Evolutionary conservation across 345 rosid species (phyloP).

Genomic region (Moricandia moricandioides): DNA sequence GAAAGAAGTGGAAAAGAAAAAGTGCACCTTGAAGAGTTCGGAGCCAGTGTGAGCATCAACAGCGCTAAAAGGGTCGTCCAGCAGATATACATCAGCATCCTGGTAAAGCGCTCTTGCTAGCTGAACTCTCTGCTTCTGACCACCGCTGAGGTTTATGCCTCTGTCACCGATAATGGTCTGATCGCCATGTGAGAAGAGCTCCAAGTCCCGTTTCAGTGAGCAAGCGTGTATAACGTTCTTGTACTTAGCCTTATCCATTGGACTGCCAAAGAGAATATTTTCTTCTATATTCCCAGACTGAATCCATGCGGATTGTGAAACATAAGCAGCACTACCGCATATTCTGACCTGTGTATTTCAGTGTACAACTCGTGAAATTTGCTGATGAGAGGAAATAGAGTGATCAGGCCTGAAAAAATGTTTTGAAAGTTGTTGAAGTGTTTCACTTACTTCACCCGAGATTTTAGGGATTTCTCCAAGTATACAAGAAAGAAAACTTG

Average conservation of each 20-base stretch:
- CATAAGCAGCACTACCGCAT: constrained; percentile 2
- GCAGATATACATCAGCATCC: not conserved
- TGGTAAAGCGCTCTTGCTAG: not conserved
- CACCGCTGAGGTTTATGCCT: constrained; percentile 1
- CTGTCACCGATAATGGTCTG: constrained; percentile 1
- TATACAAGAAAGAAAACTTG: constrained; percentile 1
- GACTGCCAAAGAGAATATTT: not conserved
- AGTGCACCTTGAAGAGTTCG: not conserved
- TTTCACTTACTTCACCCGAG: constrained; percentile 1
- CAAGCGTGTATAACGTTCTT: not conserved
- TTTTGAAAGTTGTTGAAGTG: not conserved
- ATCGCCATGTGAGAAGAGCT: constrained; percentile 1
- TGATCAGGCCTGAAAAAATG: not conserved
- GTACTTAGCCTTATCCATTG: not conserved
- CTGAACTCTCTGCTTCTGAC: constrained; percentile 2
- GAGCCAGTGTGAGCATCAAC: constrained; percentile 1
- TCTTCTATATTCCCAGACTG: not conserved
- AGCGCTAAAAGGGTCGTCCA: constrained; percentile 1
- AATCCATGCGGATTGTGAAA: not conserved
- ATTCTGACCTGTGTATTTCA: constrained; percentile 3
- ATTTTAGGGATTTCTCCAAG: constrained; percentile 2
- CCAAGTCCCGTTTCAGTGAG: not conserved
- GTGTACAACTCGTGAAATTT: not conserved
- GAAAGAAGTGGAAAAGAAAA: not conserved
- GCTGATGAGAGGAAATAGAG: not conserved